phyloP scores from a whole-genome alignment of 129 eudicot genomes.

The Flaveria linearis region DNA sequence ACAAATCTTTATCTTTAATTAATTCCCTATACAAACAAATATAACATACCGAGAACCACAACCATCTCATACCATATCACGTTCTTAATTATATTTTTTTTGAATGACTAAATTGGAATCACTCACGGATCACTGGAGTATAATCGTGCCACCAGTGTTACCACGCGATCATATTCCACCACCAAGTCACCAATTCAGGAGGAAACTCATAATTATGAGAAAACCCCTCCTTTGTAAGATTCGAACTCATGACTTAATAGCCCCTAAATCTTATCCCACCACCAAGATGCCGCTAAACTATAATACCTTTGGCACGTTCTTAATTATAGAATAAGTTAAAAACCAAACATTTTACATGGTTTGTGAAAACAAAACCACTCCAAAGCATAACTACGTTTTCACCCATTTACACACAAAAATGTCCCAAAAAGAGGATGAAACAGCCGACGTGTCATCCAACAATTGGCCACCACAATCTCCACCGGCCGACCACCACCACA shows the following conservation, averaged over 20 bases:
- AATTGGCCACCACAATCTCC: not conserved
- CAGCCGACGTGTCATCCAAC: slow-evolving; percentile 10
- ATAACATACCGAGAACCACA: not conserved
- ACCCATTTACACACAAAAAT: no score
- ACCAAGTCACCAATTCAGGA: no score
- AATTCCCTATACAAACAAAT: not conserved
- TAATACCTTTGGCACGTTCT: no score
- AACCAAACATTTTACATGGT: not conserved
- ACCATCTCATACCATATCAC: not conserved
- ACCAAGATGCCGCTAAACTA: no score
- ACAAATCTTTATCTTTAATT: not conserved
- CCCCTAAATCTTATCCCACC: no score
- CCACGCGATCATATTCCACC: no score
- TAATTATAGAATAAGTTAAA: not conserved
- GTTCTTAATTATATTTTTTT: not conserved
- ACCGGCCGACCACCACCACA: slow-evolving; percentile 6
- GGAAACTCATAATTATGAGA: no score
- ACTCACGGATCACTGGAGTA: no score
- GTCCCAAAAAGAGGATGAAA: not conserved
- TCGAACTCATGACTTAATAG: no score
- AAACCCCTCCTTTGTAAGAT: no score
- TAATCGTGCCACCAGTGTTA: no score
- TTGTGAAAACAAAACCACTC: not conserved
- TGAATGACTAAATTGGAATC: no score
- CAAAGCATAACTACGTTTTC: not conserved